Evolutionary conservation across 116 monocot species (phyloP), one percentile per base, ranked within the genome.

Genomic region (Trichopus zeylanicus): DNA sequence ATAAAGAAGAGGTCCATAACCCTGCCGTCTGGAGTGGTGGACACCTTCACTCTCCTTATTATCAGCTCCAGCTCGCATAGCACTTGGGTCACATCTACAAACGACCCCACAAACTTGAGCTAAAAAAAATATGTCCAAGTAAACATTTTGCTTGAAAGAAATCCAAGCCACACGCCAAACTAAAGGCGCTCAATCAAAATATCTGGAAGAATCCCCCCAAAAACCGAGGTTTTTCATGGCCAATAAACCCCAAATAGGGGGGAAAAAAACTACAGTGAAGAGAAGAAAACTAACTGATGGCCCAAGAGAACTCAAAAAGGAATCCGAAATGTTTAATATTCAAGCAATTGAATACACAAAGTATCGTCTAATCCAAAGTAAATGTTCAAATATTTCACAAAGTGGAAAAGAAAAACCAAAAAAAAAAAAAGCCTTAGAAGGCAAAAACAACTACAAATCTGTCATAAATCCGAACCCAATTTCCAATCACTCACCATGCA

Each of bases 1-100:
- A 93, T 78, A 64, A 93, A 93, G 74, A 93, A 85, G 67, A 93
- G 81, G 66, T 93, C 93, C 64, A 93, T 69, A 51, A 93, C 85
- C 77, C 74, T 74, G 55, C 85, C 93, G 66, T 88, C 89, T 23
- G 93, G 89, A 37, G 93, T 85, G 13, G 93, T 93, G 20, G 93
- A 88, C 7, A 93, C 93, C 69, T 93, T 93, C 51, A 93, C 93
- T 38, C 80, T 85, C 66, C 59, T 79, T 58, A 93, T 93, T 53
- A 81, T 88, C 26, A 93, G 85, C 64, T 93, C 93, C 62, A 93
- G 82, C 73, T 88, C 82, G 68, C 93, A 82, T 29, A 93, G 72
- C 13, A 85, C 93, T 60, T 71, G 71, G 5, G 85, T 88, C 60
- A 85, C 85, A 79, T 93, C 93, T 93, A 73, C 23, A 31, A 59